Base-by-base conservation (phyloP, 2,329 filamentous ascomycete species). In the Phoma sp. region DNA sequence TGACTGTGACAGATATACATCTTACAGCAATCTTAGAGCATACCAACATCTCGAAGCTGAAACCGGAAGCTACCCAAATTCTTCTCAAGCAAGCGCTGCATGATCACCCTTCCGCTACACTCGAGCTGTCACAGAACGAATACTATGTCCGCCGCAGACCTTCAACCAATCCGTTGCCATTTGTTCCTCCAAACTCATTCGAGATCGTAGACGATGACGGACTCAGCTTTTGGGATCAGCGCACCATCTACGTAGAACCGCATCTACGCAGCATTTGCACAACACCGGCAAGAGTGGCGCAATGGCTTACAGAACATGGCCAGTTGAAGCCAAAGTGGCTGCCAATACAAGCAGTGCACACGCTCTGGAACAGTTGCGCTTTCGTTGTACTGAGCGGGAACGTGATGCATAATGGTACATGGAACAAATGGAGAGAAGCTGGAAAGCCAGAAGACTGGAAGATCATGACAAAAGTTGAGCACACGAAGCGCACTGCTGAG, bases 181-280 rank as follows among this genome's bases (percentile, higher is more conserved):
- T 71, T 48, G 58, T 73, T 12, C 69, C 69, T 1, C 24, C 44
- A 1, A 64, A 71, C 37, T 67, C 70, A 1, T 70, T 69, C 48
- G 43, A 55, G 7, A 45, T 65, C 3, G 57, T 62, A 19, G 58
- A 73, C 47, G 70, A 73, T 43, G 56, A 71, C 22, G 72, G 70
- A 7, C 45, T 74, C 21, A 60, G 51, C 32, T 74, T 72, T 54
- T 75, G 73, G 72, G 70, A 74, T 33, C 61, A 72, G 49, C 71
- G 71, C 4, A 74, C 72, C 17, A 70, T 75, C 36, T 75, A 75
- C 37, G 68, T 75, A 25, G 73, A 75, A 43, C 71, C 73, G n/a
- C 72, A 74, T 48, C 41, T 65, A 8, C 67, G 66, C 25, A 64
- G 64, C 31, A 57, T 74, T 7, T 72, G 67, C 44, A 66, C 69